Evolutionary conservation across 106 monocot genomes (phyloP).

Genomic region (Apostasia shenzhenica): DNA sequence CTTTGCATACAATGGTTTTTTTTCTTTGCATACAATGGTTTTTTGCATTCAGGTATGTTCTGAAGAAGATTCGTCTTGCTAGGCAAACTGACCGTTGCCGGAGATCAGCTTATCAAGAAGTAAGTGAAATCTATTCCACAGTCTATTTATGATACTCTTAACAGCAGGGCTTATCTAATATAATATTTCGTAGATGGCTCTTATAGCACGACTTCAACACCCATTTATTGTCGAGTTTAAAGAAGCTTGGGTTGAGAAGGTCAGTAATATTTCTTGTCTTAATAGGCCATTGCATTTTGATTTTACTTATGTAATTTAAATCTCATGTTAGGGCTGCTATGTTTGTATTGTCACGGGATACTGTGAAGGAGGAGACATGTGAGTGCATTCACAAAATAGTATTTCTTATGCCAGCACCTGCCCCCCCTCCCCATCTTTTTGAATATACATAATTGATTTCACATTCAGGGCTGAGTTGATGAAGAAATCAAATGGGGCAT

Average conservation of each 20-base stretch:
- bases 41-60: slow-evolving; percentile 52
- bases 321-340: slow-evolving; percentile 64
- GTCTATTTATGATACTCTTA: background rate
- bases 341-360: slow-evolving; percentile 99
- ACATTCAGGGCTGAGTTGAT: slow-evolving; percentile 70
- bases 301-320: background rate
- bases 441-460: too few species aligned
- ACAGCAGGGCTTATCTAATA: background rate
- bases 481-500: slow-evolving; percentile 66
- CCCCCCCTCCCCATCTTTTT: too few species aligned
- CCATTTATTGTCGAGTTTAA: slow-evolving; percentile 96
- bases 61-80: slow-evolving; percentile 96
- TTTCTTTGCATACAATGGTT: background rate
- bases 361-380: slow-evolving; percentile 99
- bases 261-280: slow-evolving; percentile 10
- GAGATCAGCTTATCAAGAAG: slow-evolving; percentile 96
- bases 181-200: slow-evolving; percentile 66
- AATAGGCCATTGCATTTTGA: background rate
- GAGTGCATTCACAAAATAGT: slow-evolving; percentile 20
- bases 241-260: slow-evolving; percentile 99
- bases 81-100: slow-evolving; percentile 95
- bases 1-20: slow-evolving; percentile 1
- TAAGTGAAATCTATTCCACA: slow-evolving; percentile 7
- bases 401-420: background rate
- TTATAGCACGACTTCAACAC: slow-evolving; percentile 92